phyloP scores from a whole-genome alignment of 2,329 filamentous ascomycete species.

The Phialocephala sp. region DNA sequence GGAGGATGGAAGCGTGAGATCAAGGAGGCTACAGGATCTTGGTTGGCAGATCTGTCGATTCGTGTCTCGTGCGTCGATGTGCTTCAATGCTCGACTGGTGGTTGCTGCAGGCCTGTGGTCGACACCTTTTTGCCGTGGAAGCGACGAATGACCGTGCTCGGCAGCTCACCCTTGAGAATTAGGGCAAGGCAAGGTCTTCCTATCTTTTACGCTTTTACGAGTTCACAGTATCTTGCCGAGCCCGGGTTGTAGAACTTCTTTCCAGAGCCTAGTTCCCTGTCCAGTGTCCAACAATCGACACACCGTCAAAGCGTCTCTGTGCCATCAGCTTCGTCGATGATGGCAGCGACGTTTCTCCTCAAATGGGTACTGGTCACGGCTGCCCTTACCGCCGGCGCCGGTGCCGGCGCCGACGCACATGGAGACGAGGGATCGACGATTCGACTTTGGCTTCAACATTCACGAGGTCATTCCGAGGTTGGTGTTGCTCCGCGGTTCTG shows the following conservation, averaged over 20 bases:
- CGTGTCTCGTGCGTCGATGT: conserved; percentile 4
- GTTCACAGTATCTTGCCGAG: neutral
- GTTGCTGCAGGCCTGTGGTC: neutral
- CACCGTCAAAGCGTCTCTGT: neutral
- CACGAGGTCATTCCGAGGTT: neutral
- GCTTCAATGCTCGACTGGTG: conserved; percentile 2
- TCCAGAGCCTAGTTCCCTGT: conserved; percentile 1
- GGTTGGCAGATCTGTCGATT: conserved; percentile 2
- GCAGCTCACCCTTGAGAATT: neutral
- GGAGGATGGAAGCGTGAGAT: neutral
- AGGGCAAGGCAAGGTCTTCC: neutral
- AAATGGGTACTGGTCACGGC: neutral
- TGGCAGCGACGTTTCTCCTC: neutral
- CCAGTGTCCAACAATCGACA: neutral
- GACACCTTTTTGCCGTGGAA: neutral
- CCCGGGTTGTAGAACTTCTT: neutral
- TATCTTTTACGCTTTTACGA: neutral
- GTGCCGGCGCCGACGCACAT: too few species aligned
- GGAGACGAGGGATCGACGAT: neutral
- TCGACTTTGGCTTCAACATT: neutral
- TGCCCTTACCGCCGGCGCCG: too few species aligned
- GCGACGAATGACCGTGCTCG: conserved; percentile 7
- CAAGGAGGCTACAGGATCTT: neutral
- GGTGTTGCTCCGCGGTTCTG: neutral
- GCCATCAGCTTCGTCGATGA: too few species aligned